Evolutionary conservation across 2,329 filamentous ascomycete genomes (phyloP).

Genomic region (Cryoendolithus antarcticus): DNA sequence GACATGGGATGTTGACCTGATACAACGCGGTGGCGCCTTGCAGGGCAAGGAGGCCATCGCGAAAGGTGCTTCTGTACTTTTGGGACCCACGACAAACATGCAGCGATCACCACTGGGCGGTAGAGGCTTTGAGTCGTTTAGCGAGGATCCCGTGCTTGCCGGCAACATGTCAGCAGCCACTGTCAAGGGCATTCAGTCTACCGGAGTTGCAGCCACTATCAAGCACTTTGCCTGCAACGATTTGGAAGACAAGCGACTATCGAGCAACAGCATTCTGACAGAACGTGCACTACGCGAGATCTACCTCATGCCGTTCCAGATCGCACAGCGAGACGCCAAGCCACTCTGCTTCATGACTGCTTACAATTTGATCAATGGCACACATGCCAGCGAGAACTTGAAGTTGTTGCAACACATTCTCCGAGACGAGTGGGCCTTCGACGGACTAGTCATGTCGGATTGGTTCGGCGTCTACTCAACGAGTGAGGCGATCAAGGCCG

Average conservation of each 20-base stretch:
- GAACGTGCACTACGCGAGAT: conserved; percentile 57
- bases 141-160: conserved; percentile 71
- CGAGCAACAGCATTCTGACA: conserved; percentile 50
- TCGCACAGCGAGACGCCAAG: conserved; percentile 37
- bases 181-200: conserved; percentile 54
- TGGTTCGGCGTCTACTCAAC: conserved; percentile 67
- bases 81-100: conserved; percentile 18
- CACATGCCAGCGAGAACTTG: conserved; percentile 54
- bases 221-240: conserved; percentile 71
- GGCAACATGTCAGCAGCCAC: conserved; percentile 53
- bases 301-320: conserved; percentile 64
- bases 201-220: conserved; percentile 62
- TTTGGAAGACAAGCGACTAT: conserved; percentile 56
- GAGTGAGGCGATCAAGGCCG: conserved; percentile 54
- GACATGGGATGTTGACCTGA: conserved; percentile 17
- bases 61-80: conserved; percentile 18
- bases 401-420: conserved; percentile 57
- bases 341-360: conserved; percentile 51
- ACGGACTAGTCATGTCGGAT: conserved; percentile 50
- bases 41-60: conserved; percentile 18
- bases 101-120: conserved; percentile 42
- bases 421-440: conserved; percentile 56
- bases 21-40: conserved; percentile 14
- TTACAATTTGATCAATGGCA: conserved; percentile 63
- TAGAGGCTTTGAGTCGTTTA: conserved; percentile 77